Base-by-base conservation (phyloP, 768 basidiomycete genomes). In the Tubosaeta sp. region DNA sequence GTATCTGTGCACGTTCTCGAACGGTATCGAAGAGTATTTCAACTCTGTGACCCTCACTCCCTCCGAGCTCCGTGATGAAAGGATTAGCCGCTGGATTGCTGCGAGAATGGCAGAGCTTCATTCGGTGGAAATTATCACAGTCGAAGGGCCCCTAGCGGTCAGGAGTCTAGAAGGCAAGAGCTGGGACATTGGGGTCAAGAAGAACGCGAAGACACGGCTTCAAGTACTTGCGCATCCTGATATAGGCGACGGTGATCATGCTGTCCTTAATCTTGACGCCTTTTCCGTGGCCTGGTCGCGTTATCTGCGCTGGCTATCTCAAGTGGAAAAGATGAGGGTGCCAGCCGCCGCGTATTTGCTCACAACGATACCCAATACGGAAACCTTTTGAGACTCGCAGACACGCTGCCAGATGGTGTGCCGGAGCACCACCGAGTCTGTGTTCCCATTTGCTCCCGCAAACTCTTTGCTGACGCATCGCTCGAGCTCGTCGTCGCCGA, bases 351-450 rank as follows among this genome's bases (percentile, higher is more conserved):
- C 40, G 86, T 91, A 10, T 88, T 90, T 60, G 80, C 87, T 52
- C 95, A 99, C 71, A 99, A 97, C 66, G 96, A 98, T 68, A 78
- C 93, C 8, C 96, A 98, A 70, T 94, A 92, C 64, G 95, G 94
- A 43, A 99, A 99, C 70, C 69, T 98, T 19, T 73, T 98, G 51
- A 76, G 81, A 61, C 75, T 96, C 60, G 83, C 78, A 8, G 44
- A 48, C 44, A 73, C 73, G 40, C 68, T 74, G 30, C 74, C 77
- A 45, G 74, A 78, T 48, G 77, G 76, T n/a, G 62, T 73, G 22
- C 82, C 87, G 21, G 83, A 84, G 45, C 91, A 94, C 67, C 84
- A 83, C 49, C 83, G 88, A 75, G 90, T 91, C 58, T 50, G 60
- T 56, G 74, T 49, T 30, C 45, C 30, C n/a, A n/a, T 46, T 13